Conservation (phyloP, 768 basidiomycete species). For the Agrocybe praecox region DNA sequence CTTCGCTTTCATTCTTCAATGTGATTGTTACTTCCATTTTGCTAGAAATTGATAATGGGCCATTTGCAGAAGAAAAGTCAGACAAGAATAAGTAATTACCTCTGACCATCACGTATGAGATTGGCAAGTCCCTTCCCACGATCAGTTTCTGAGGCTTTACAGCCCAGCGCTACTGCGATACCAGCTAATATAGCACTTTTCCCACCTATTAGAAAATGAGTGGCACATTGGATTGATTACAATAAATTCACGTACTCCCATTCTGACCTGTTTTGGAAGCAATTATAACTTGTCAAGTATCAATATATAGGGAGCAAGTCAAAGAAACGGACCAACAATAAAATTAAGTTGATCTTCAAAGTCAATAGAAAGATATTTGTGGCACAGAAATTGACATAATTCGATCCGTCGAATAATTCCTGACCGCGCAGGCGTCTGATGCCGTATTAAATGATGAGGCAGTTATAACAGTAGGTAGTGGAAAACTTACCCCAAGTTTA, state of each 20-base stretch:
- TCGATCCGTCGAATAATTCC: conserved; percentile 9
- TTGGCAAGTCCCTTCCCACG: conserved; percentile 5
- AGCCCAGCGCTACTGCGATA: conserved; percentile 7
- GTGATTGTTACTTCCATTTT: conserved; percentile 7
- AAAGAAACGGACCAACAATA: conserved; percentile 6
- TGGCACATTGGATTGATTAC: neutral
- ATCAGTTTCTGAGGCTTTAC: conserved; percentile 5
- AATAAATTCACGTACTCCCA: conserved; percentile 2
- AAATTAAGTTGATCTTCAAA: conserved; percentile 12
- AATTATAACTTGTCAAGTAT: no score
- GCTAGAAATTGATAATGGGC: neutral
- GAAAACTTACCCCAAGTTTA: neutral
- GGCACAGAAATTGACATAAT: conserved; percentile 12
- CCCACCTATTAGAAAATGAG: conserved; percentile 2
- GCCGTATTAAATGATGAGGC: neutral
- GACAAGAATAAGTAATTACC: neutral
- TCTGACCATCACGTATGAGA: conserved; percentile 9
- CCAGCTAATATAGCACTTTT: conserved; percentile 11
- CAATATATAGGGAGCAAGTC: neutral
- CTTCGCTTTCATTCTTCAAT: conserved; percentile 7
- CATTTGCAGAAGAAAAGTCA: no score
- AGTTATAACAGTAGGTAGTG: no score
- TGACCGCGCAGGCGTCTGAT: neutral
- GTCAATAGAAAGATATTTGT: conserved; percentile 9
- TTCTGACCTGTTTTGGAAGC: conserved; percentile 9